phyloP scores from a whole-genome alignment of 1,284 basidiomycete genomes.

The Tilletiopsis washingtonensis region DNA sequence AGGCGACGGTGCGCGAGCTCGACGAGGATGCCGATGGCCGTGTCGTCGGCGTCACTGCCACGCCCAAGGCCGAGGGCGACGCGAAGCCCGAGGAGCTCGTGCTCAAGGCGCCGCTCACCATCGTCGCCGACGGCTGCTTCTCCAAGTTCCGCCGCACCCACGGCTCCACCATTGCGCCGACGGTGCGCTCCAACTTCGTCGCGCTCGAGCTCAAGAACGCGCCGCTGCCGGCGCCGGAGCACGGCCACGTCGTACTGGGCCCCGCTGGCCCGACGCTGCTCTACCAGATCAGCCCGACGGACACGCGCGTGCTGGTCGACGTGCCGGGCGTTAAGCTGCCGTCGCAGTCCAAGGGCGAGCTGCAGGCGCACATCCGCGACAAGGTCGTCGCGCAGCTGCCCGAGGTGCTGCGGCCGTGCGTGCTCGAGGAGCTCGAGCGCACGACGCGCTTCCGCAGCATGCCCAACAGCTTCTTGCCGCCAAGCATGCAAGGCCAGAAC shows the following conservation, averaged over 20 bases:
- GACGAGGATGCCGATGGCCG: conserved; percentile 20
- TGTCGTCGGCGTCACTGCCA: conserved; percentile 28
- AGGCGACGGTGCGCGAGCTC: conserved; percentile 36
- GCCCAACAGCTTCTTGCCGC: conserved; percentile 91
- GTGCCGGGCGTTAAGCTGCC: conserved; percentile 73
- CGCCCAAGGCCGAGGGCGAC: conserved; percentile 12
- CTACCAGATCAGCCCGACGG: conserved; percentile 50
- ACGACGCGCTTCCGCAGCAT: conserved; percentile 58
- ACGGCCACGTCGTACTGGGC: conserved; percentile 57
- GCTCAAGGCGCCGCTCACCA: conserved; percentile 65
- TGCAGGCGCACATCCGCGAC: conserved; percentile 28
- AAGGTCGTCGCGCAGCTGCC: conserved; percentile 39
- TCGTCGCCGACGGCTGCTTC: conserved; percentile 91
- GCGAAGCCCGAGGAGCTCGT: conserved; percentile 17
- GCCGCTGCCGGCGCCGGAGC: conserved; percentile 67
- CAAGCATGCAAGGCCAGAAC: conserved; percentile 66
- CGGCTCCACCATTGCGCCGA: conserved; percentile 51
- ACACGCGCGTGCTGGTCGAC: conserved; percentile 88
- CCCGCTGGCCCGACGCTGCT: conserved; percentile 10
- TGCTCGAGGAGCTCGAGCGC: conserved; percentile 26
- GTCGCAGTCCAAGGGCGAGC: conserved; percentile 58
- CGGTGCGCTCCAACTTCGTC: conserved; percentile 69
- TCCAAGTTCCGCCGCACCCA: conserved; percentile 64
- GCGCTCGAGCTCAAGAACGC: conserved; percentile 70
- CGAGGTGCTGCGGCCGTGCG: conserved; percentile 29